A percentile compares a stretch with the other conserved stretches of the same genome.
These are phyloP conservation scores for Ophiostoma ulmi DNA, from an alignment of 2,329 filamentous ascomycete genomes.

Conservation along the genomic window DNA sequence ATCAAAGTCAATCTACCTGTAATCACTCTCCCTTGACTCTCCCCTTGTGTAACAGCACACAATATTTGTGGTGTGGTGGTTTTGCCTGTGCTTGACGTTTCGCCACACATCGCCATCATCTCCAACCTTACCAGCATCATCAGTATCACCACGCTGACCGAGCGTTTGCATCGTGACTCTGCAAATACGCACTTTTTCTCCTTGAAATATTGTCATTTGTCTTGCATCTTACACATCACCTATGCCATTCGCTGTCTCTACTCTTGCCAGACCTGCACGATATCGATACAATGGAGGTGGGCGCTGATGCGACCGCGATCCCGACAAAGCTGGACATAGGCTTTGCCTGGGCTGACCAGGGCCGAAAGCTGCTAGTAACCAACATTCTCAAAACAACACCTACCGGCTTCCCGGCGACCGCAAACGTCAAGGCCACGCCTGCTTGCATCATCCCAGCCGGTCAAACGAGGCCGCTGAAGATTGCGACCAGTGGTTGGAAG, in stretches of 20 bases:
- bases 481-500: slow-evolving; percentile 25
- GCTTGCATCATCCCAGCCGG: slow-evolving; percentile 23
- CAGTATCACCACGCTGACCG: not conserved
- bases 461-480: not conserved
- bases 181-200: not conserved
- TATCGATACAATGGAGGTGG: not conserved
- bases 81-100: not conserved
- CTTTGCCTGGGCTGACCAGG: slow-evolving; percentile 17
- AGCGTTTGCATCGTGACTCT: not conserved
- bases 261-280: not conserved
- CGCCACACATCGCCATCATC: not conserved
- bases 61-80: not conserved
- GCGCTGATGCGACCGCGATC: not conserved
- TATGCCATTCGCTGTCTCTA: not conserved
- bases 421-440: slow-evolving; percentile 17
- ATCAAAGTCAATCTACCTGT: not conserved
- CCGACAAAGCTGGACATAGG: not conserved
- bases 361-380: slow-evolving; percentile 14
- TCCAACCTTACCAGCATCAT: not conserved
- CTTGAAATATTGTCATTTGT: too few relatives aligned
- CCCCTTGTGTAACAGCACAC: not conserved
- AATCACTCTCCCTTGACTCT: not conserved
- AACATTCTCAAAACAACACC: not conserved
- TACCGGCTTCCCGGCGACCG: not conserved
- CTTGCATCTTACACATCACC: too few relatives aligned